A percentile compares a stretch with the other conserved stretches of the same genome.
These are phyloP conservation scores for Reticulascus tulasneorum DNA, from an alignment of 2,329 filamentous ascomycete species.

Conservation along the genomic window DNA sequence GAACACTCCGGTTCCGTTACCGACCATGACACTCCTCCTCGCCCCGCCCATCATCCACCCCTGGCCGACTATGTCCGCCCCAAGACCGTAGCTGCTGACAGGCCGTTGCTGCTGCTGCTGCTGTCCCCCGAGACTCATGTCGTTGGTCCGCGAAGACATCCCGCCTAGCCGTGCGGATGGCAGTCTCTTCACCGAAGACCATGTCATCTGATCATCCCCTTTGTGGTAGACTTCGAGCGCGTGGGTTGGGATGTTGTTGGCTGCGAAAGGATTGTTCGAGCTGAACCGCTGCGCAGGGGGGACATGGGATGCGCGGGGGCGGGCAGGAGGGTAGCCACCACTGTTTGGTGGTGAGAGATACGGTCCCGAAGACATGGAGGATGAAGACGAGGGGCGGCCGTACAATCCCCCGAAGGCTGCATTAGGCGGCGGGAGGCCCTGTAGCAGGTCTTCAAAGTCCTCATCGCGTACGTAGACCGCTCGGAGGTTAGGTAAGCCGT, in stretches of 20 bases:
- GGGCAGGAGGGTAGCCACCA: conserved; percentile 17
- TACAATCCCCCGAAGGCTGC: conserved; percentile 34
- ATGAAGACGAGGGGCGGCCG: conserved; percentile 30
- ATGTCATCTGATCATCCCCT: conserved; percentile 53
- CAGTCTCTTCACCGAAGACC: conserved; percentile 53
- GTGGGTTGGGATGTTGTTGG: conserved; percentile 38
- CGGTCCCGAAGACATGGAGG: conserved; percentile 15
- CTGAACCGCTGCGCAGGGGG: conserved; percentile 42
- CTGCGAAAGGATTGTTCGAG: conserved; percentile 48
- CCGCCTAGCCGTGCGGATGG: conserved; percentile 19
- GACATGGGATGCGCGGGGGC: conserved; percentile 21
- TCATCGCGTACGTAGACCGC: conserved; percentile 84
- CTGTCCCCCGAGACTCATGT: conserved; percentile 17
- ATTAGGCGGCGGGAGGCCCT: conserved; percentile 62
- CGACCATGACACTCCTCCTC: conserved; percentile 51
- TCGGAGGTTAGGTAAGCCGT: conserved; percentile 67
- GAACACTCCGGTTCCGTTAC: conserved; percentile 48
- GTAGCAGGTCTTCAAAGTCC: conserved; percentile 74
- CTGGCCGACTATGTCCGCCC: conserved; percentile 43
- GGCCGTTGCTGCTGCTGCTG: too few species aligned
- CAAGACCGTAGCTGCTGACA: conserved; percentile 54
- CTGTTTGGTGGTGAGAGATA: conserved; percentile 20
- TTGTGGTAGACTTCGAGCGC: conserved; percentile 59
- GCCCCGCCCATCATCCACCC: conserved; percentile 51
- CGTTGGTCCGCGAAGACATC: conserved; percentile 7